Evolutionary conservation across 257 asterid species (phyloP), one percentile per base, ranked within the genome.

Genomic region (Ilex aquifolium): DNA sequence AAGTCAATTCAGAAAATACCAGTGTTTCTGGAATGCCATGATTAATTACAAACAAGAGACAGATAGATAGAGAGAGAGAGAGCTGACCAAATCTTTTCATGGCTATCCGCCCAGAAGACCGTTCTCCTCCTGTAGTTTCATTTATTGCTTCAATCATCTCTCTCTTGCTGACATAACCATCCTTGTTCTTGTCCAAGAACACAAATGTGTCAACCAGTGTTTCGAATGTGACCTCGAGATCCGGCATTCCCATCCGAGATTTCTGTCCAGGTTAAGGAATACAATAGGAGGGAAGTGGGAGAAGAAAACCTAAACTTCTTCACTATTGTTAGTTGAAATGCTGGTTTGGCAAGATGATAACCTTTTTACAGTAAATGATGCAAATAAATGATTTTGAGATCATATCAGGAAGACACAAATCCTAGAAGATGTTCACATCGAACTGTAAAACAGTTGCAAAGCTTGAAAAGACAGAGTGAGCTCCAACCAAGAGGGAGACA

Each of bases 141-240:
- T 90, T 84, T 62, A 90, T 87, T 31, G 97, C 90, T 14, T 72
- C 72, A 69, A 83, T 77, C 97, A 90, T 90, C 88, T 90, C 95
- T 32, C 46, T 74, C 77, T 70, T 83, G 90, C 95, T 85, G 65
- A 85, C 95, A 44, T 77, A 79, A 21, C 95, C 97, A 59, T 90
- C 95, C 76, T 80, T 80, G 92, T 88, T 86, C 92, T 84, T 85
- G 79, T 91, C 98, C 66, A 91, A 65, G 72, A 91, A 88, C 66
- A 88, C 95, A 46, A 91, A 91, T 6, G 96, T 85, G 58, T 83
- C 88, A 9, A 91, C 95, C 62, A 91, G 54, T 42, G 95, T 86
- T 61, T 91, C 96, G 62, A 91, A 86, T 54, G 98, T 85, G 13
- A 80, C 84, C 71, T 86, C 87, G 32, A 88, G 91, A 73, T 80